Conservation (phyloP, 495 filamentous ascomycete genomes). For the Pyrenula massariospora region DNA sequence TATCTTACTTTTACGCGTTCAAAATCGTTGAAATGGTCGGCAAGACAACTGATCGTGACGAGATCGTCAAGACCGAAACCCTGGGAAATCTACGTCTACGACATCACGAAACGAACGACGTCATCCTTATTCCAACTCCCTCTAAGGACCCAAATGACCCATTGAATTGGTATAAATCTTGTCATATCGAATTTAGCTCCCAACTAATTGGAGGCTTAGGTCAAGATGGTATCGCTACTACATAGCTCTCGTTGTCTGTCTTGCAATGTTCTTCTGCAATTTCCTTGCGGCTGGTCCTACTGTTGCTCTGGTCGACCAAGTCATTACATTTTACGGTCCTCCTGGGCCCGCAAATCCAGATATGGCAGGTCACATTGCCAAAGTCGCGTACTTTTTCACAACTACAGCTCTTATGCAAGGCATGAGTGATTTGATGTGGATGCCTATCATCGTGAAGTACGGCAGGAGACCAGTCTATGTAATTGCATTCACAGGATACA, state of each 20-base stretch:
- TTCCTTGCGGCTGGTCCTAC: slow-evolving; percentile 42
- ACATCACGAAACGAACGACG: slow-evolving; percentile 30
- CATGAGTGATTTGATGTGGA: slow-evolving; percentile 40
- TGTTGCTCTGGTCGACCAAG: slow-evolving; percentile 35
- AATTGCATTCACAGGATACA: slow-evolving; percentile 31
- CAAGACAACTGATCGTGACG: slow-evolving; percentile 4
- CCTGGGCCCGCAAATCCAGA: slow-evolving; percentile 8
- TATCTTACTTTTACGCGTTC: too few species aligned
- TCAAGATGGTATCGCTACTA: slow-evolving; percentile 33
- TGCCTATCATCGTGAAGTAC: slow-evolving; percentile 42
- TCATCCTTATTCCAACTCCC: slow-evolving; percentile 16
- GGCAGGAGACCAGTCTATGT: slow-evolving; percentile 42
- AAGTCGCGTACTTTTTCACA: slow-evolving; percentile 41
- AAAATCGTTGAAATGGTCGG: slow-evolving; percentile 3
- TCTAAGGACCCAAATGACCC: slow-evolving; percentile 19
- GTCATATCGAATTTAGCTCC: slow-evolving; percentile 19
- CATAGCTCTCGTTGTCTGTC: slow-evolving; percentile 31
- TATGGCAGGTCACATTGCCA: slow-evolving; percentile 23
- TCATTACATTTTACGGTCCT: slow-evolving; percentile 31
- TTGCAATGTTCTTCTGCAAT: slow-evolving; percentile 43
- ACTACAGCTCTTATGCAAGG: slow-evolving; percentile 37
- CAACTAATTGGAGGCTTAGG: slow-evolving; percentile 14
- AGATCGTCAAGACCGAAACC: slow-evolving; percentile 12
- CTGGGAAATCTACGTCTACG: slow-evolving; percentile 37
- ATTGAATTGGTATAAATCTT: slow-evolving; percentile 18